Evolutionary conservation across 495 filamentous ascomycete species (phyloP).

Genomic region (Daldinia bambusicola): DNA sequence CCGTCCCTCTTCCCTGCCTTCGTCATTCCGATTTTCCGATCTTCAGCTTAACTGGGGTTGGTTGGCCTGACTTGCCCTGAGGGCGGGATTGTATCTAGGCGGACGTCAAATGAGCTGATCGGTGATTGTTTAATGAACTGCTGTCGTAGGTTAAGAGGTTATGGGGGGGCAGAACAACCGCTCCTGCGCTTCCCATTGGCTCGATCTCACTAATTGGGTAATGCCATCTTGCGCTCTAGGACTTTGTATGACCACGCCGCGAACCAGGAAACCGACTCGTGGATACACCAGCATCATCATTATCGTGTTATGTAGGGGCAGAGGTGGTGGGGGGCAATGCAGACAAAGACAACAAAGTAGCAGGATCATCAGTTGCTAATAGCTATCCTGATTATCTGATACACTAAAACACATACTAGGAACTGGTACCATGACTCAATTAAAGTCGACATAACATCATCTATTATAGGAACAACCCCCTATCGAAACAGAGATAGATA

Average conservation of each 20-base stretch:
- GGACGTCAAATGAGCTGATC: constrained; percentile 41
- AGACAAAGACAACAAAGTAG: neutral
- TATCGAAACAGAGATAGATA: neutral
- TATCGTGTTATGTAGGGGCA: no score
- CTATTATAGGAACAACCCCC: neutral
- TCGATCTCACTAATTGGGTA: constrained; percentile 32
- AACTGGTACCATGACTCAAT: neutral
- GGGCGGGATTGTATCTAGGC: constrained; percentile 18
- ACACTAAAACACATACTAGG: no score
- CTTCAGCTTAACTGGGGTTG: constrained; percentile 24
- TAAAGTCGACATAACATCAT: neutral
- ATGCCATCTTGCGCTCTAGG: constrained; percentile 11
- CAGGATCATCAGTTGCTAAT: no score
- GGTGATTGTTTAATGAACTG: constrained; percentile 16
- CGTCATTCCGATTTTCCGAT: constrained; percentile 4
- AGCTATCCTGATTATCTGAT: no score
- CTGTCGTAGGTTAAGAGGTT: constrained; percentile 14
- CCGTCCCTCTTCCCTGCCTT: constrained; percentile 4
- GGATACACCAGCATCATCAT: neutral
- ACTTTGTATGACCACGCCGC: neutral
- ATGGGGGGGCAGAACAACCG: constrained; percentile 9
- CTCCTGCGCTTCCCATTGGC: constrained; percentile 35
- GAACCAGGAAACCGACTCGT: neutral
- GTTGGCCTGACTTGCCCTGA: no score
- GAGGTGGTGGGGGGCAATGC: neutral